A percentile compares a stretch with the other conserved stretches of the same genome.
Evolutionary conservation across 352 stramenopile genomes (phyloP).

Genomic region (Phytopythium sindhum): DNA sequence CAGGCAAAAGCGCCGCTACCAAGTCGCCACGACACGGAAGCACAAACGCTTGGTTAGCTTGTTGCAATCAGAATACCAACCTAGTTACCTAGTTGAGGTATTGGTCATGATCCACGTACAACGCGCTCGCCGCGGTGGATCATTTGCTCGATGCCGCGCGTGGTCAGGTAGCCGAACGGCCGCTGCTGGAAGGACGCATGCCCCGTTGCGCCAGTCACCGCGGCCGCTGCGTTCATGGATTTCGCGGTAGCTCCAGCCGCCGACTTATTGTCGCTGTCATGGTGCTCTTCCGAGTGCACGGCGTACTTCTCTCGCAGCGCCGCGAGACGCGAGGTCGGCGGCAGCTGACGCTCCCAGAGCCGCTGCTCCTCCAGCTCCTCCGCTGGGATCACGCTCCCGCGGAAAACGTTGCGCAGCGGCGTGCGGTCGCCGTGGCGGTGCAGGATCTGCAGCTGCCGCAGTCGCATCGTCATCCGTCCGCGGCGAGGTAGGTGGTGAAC

Average conservation of each 20-base stretch:
- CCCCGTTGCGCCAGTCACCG: not conserved
- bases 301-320: constrained; percentile 31
- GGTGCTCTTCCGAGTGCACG: not conserved
- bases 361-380: constrained; percentile 34
- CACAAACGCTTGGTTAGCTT: not conserved
- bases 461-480: constrained; percentile 17
- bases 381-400: constrained; percentile 18
- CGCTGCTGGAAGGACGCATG: constrained; percentile 42
- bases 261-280: too few relatives aligned
- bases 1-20: constrained; percentile 38
- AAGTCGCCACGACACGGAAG: not conserved
- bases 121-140: constrained; percentile 39
- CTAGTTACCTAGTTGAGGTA: not conserved
- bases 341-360: constrained; percentile 47
- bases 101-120: constrained; percentile 17
- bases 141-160: constrained; percentile 68
- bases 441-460: constrained; percentile 76
- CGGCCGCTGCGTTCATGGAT: constrained; percentile 10
- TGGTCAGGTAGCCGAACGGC: constrained; percentile 70
- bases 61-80: too few relatives aligned
- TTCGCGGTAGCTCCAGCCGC: constrained; percentile 8
- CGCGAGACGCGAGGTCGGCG: constrained; percentile 26
- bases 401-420: constrained; percentile 70
- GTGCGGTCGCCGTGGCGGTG: constrained; percentile 81
- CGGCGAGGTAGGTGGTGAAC: too few relatives aligned